Percentiles rank a stretch among this genome's conserved stretches.
phyloP scores from a whole-genome alignment of 371 early-diverging fungal genomes.

The Sporodiniella umbellata region DNA sequence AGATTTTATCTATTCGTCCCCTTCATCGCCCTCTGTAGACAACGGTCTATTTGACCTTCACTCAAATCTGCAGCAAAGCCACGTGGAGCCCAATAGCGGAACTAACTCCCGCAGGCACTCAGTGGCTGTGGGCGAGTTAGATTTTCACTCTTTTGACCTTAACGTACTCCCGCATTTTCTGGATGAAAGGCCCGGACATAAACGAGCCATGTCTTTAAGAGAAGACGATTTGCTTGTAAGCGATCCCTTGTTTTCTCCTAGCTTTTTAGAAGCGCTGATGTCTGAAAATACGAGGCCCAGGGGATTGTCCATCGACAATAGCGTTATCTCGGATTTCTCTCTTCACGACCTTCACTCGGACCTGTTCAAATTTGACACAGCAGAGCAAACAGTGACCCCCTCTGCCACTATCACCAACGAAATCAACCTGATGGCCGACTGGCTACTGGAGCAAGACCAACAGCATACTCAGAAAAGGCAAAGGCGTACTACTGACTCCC shows the following conservation, averaged over 20 bases:
- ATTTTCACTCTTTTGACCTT: slow-evolving; percentile 23
- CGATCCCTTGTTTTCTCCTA: slow-evolving; percentile 50
- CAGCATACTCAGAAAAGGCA: slow-evolving; percentile 12
- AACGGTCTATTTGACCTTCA: slow-evolving; percentile 17
- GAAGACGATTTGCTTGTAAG: slow-evolving; percentile 29
- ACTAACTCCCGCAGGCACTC: slow-evolving; percentile 25
- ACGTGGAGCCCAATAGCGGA: slow-evolving; percentile 3
- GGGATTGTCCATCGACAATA: neutral
- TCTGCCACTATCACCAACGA: slow-evolving; percentile 13
- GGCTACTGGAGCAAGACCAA: slow-evolving; percentile 11
- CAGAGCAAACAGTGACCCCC: slow-evolving; percentile 4
- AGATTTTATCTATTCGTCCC: slow-evolving; percentile 32
- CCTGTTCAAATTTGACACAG: slow-evolving; percentile 7
- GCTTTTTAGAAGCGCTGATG: slow-evolving; percentile 38
- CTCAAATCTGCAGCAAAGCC: neutral
- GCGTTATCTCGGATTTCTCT: slow-evolving; percentile 25
- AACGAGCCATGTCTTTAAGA: slow-evolving; percentile 37
- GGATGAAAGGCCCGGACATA: slow-evolving; percentile 10
- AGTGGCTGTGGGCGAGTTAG: slow-evolving; percentile 26
- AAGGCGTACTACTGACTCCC: slow-evolving; percentile 17
- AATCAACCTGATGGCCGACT: slow-evolving; percentile 19
- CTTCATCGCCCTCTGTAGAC: slow-evolving; percentile 22
- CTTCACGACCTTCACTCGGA: slow-evolving; percentile 29
- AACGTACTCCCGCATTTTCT: slow-evolving; percentile 1
- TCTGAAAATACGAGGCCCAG: neutral